Base-by-base conservation (phyloP, 352 stramenopile genomes). In the Phytophthora pini region DNA sequence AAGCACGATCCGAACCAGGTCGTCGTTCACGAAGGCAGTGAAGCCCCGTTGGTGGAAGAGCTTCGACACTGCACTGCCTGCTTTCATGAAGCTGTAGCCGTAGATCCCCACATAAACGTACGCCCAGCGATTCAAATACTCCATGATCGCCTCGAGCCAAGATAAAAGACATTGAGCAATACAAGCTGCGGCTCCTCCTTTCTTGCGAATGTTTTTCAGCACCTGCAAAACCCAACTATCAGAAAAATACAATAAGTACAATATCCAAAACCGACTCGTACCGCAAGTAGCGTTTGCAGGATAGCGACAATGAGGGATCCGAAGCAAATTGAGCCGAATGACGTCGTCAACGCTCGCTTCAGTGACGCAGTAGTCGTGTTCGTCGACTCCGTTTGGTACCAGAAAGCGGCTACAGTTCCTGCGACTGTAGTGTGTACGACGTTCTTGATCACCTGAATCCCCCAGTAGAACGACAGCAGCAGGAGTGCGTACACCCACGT, bases 291-390 rank as follows among this genome's bases (percentile, higher is more conserved):
- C 7, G 90, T 84, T 65, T 97, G 84, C 32, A 98, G 71, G 31
- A 98, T 84, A 3, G 94, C 94, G 15, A 98, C 84, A 44, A 98
- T 70, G 6, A 98, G 73, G 43, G 87, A 97, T 13, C 95, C 95
- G 15, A 98, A 87, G 72, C 92, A 98, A 56, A 98, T 98, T 34
- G 87, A 97, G 38, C 95, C 94, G 53, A 98, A 95, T 46, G 92
- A 95, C 13, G 88, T 97, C 8, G 92, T 98, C 36, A 77, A 87
- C 24, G 79, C 77, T 27, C 91, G 84, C 44, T 80, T 72, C 22
- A 98, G 72, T 2, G 82, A 90, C 45, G 87, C 79, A 39, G 71
- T 80, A 2, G 95, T 91, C 1, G 89, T 82, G 20, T 75, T 83
- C 4, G 71, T 65, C 31, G 92, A 91, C 44, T 98, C 82, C n/a